Percentiles rank a stretch among this genome's conserved stretches.
Conservation (phyloP, 257 asterid species). For the Echites panduratus region DNA sequence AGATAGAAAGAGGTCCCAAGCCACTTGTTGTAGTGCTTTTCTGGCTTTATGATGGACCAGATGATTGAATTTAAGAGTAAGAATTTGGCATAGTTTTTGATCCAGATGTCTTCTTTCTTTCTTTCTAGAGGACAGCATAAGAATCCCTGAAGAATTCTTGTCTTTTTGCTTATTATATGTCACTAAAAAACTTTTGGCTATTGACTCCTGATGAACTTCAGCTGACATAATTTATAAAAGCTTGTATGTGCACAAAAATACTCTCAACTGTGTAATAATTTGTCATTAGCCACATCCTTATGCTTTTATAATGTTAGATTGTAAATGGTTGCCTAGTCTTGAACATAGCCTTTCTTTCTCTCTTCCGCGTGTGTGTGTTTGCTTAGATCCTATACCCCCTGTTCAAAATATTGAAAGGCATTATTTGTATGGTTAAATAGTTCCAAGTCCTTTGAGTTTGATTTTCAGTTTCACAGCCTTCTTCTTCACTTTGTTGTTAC, state of each 20-base stretch:
- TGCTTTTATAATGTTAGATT: neutral
- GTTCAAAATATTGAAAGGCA: too few relatives aligned
- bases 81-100: too few relatives aligned
- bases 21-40: too few relatives aligned
- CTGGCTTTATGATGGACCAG: too few relatives aligned
- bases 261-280: neutral
- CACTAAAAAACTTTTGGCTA: neutral
- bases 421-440: neutral
- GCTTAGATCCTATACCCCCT: too few relatives aligned
- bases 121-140: too few relatives aligned
- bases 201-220: neutral
- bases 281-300: too few relatives aligned
- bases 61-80: too few relatives aligned
- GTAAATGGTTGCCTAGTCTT: neutral
- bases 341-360: neutral
- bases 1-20: too few relatives aligned
- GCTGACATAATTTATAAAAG: neutral
- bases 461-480: neutral
- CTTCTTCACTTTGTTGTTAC: slow-evolving; percentile 22
- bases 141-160: neutral
- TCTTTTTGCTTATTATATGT: neutral
- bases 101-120: too few relatives aligned
- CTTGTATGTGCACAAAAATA: neutral
- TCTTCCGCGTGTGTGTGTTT: too few relatives aligned
- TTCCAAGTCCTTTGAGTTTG: neutral